These are phyloP conservation scores for Aspergillus sclerotioniger DNA, from an alignment of 495 filamentous ascomycete species.

Conservation along the genomic window DNA sequence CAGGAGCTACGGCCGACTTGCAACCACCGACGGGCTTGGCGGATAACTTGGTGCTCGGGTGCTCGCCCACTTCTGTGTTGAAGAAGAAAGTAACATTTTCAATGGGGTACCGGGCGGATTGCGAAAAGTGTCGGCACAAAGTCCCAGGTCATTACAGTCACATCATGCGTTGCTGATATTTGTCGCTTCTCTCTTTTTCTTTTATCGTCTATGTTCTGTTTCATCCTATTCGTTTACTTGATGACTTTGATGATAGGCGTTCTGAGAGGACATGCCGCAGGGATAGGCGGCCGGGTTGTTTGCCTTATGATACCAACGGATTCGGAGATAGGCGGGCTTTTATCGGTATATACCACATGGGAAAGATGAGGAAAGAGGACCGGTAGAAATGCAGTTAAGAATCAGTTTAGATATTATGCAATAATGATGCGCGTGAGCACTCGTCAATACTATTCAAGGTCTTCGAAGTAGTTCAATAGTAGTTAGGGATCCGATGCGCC, in stretches of 20 bases:
- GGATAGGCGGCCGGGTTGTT: background rate
- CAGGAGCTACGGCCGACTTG: background rate
- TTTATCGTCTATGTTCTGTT: background rate
- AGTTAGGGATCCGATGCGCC: constrained; percentile 15
- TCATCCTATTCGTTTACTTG: background rate
- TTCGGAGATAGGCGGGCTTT: background rate
- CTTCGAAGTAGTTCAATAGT: background rate
- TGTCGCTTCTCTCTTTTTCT: constrained; percentile 10
- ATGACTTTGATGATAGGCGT: constrained; percentile 9
- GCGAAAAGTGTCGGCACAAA: constrained; percentile 76
- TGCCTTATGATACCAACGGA: background rate
- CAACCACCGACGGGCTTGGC: constrained; percentile 4
- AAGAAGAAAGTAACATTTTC: constrained; percentile 60
- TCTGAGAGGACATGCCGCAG: background rate
- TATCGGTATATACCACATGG: background rate
- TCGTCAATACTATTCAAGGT: no score
- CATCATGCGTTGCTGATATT: constrained; percentile 51
- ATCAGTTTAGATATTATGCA: no score
- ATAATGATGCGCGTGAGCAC: no score
- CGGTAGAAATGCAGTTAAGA: background rate
- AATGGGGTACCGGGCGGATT: constrained; percentile 84
- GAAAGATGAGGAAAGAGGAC: background rate
- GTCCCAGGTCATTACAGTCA: constrained; percentile 89
- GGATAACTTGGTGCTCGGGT: background rate
- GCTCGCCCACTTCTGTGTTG: constrained; percentile 5